These are phyloP conservation scores for Glebionis coronaria DNA, from an alignment of 129 eudicot species.

Conservation along the genomic window DNA sequence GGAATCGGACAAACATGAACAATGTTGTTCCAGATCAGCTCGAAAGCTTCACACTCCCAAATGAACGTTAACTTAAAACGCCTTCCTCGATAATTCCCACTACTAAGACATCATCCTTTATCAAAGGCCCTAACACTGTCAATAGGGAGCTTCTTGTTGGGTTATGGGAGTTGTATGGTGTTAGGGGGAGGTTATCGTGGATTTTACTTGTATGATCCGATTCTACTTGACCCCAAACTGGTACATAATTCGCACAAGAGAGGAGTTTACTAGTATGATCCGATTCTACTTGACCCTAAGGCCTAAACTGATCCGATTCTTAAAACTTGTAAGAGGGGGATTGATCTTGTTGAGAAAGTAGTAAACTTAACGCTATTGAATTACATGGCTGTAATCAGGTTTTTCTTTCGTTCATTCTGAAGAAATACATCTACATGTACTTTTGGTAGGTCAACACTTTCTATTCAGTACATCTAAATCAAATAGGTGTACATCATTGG, in stretches of 20 bases:
- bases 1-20: constrained; percentile 15
- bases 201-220: constrained; percentile 48
- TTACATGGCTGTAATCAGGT: constrained; percentile 59
- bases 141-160: constrained; percentile 83
- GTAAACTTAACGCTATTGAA: constrained; percentile 65
- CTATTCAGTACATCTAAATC: not conserved
- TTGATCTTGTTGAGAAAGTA: constrained; percentile 67
- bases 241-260: constrained; percentile 68
- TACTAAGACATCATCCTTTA: constrained; percentile 58
- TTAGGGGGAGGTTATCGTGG: constrained; percentile 65
- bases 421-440: too few relatives aligned
- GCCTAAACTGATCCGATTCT: too few relatives aligned
- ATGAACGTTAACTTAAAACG: constrained; percentile 32
- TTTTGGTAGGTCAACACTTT: too few relatives aligned
- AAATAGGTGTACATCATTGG: constrained; percentile 67
- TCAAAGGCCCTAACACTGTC: constrained; percentile 69
- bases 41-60: constrained; percentile 28
- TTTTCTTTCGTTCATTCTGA: too few relatives aligned
- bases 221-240: constrained; percentile 46
- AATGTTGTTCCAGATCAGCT: constrained; percentile 18
- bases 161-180: constrained; percentile 76
- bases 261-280: too few relatives aligned
- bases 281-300: too few relatives aligned
- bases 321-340: constrained; percentile 83
- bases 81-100: constrained; percentile 20